Base-by-base conservation (phyloP, 2,329 filamentous ascomycete genomes). In the Fusarium brachygibbosum region DNA sequence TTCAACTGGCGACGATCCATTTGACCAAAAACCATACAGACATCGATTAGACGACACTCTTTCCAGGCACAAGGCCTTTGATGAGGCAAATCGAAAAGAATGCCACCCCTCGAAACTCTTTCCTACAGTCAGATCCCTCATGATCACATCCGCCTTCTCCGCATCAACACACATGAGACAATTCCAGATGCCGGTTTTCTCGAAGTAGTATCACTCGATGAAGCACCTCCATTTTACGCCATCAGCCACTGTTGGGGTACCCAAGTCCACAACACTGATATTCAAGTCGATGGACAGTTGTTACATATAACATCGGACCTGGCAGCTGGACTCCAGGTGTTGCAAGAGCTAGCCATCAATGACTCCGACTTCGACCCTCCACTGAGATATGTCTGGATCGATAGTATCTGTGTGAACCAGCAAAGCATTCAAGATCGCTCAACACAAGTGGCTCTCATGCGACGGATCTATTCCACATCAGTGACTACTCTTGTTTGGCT, bases 161-260 rank as follows among this genome's bases (percentile, higher is more conserved):
- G 21, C 14, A 17, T 54, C 17, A 48, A 48, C 12, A 48, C 40
- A 5, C 31, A 37, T 12, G 7, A 17, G 6, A 21, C 8, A 35
- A 21, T 13, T 7, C 5, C 13, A 13, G 16, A 48, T 19, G 21
- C 40, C 23, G 51, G 51, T 7, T 17, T 17, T 17, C 51, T 54
- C 1, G 23, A 54, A 11, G 6, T 37, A 25, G 51, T 37, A 3
- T 46, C 31, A 28, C 51, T 54, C 3, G 31, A 54, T 4, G 12
- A 54, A 4, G 21, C 31, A 17, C 51, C 51, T 6, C 29, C 31
- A 4, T 54, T 54, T 6, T 54, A 54, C n/a, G 51, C 51, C 16
- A 42, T 54, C 14, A 54, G 51, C 17, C 51, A 54, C 4, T 54
- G 40, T n/a, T 54, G 51, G 51, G 51, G 51, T 0, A 48, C 51